Evolutionary conservation across 1,139 yeast genomes (phyloP).

Genomic region (Suhomyces chickasaworum): DNA sequence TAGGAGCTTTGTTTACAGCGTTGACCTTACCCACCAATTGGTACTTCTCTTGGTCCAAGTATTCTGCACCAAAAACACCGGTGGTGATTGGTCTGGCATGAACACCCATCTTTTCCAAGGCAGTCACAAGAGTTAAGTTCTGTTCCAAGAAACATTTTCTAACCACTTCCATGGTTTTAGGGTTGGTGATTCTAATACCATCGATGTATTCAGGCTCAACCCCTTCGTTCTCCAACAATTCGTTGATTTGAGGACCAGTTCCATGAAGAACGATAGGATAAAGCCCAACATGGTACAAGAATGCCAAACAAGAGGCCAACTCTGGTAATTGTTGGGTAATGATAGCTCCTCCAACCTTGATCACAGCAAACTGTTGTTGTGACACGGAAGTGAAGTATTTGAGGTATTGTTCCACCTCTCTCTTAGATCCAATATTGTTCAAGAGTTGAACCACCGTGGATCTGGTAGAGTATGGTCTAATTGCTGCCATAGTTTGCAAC

Average conservation of each 20-base stretch:
- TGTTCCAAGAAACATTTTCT: constrained; percentile 94
- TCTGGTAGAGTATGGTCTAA: constrained; percentile 59
- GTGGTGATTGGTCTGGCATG: constrained; percentile 98
- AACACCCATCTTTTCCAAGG: constrained; percentile 93
- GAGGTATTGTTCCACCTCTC: constrained; percentile 96
- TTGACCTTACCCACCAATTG: constrained; percentile 89
- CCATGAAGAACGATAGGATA: constrained; percentile 97
- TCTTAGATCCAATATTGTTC: constrained; percentile 93
- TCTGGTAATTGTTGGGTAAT: constrained; percentile 92
- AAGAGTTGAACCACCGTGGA: constrained; percentile 93
- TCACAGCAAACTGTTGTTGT: constrained; percentile 96
- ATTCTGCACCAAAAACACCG: constrained; percentile 94
- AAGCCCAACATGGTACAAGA: constrained; percentile 93
- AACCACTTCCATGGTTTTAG: constrained; percentile 93
- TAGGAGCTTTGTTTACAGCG: constrained; percentile 84
- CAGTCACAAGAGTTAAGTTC: constrained; percentile 90
- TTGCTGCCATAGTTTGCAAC: background rate
- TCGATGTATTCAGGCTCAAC: constrained; percentile 95
- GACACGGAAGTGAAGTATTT: constrained; percentile 95
- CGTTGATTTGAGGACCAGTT: constrained; percentile 98
- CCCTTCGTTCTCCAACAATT: constrained; percentile 87
- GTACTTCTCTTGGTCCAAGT: constrained; percentile 86
- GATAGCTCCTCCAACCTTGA: constrained; percentile 98
- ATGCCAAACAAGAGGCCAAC: constrained; percentile 92
- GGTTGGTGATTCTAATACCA: constrained; percentile 95